phyloP scores from a whole-genome alignment of 2,329 filamentous ascomycete species.

The Alternaria ethzedia region DNA sequence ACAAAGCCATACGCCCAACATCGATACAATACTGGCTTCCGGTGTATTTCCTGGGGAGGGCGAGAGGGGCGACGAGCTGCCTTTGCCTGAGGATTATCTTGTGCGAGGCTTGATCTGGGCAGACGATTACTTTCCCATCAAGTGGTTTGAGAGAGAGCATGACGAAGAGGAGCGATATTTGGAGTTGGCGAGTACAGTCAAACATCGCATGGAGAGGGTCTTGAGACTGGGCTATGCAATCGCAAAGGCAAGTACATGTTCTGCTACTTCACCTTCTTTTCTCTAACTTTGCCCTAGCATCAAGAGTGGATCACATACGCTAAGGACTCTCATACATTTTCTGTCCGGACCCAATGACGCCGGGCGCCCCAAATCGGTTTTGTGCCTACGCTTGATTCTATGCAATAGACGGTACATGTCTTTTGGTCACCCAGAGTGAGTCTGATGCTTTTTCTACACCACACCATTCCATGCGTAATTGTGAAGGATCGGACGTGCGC shows the following conservation, averaged over 20 bases:
- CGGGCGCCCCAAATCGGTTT: no score
- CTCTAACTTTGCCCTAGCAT: constrained; percentile 27
- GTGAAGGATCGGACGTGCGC: background rate
- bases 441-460: background rate
- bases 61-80: constrained; percentile 51
- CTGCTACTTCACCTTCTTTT: background rate
- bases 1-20: constrained; percentile 22
- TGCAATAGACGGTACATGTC: no score
- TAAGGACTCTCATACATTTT: constrained; percentile 33
- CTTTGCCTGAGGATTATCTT: constrained; percentile 72
- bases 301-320: constrained; percentile 42
- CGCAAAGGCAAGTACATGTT: constrained; percentile 46
- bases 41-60: constrained; percentile 56
- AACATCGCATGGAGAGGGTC: constrained; percentile 64
- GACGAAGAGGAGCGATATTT: constrained; percentile 73
- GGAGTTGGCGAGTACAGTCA: constrained; percentile 65
- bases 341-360: constrained; percentile 6
- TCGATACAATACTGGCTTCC: constrained; percentile 39
- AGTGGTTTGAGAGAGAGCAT: constrained; percentile 67
- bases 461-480: background rate
- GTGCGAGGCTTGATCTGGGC: constrained; percentile 69
- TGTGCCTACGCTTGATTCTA: no score
- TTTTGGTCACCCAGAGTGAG: background rate
- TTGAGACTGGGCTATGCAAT: constrained; percentile 61
- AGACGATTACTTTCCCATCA: constrained; percentile 62